phyloP scores from a whole-genome alignment of 805 yeast species.

The Candida rishiriensis region DNA sequence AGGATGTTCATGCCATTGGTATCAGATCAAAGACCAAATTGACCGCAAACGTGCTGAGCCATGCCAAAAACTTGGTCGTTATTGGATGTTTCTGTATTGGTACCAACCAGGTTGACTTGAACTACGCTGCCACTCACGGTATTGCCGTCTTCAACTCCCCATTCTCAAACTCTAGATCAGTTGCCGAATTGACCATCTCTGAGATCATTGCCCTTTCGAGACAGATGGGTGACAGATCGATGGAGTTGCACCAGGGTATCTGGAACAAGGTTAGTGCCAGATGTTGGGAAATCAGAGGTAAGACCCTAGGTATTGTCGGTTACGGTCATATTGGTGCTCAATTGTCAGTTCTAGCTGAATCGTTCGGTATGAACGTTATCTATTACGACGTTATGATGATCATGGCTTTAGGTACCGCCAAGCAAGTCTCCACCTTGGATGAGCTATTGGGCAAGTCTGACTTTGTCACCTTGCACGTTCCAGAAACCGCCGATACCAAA shows the following conservation, averaged over 20 bases:
- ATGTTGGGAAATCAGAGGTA: slow-evolving; percentile 99
- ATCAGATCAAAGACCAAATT: slow-evolving; percentile 95
- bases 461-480: slow-evolving; percentile 91
- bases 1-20: slow-evolving; percentile 94
- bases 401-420: slow-evolving; percentile 96
- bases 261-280: slow-evolving; percentile 95
- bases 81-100: slow-evolving; percentile 99
- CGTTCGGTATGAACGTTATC: slow-evolving; percentile 94
- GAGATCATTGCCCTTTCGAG: slow-evolving; percentile 92
- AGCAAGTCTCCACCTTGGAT: slow-evolving; percentile 80
- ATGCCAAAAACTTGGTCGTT: slow-evolving; percentile 84
- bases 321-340: slow-evolving; percentile 99
- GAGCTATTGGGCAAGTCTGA: slow-evolving; percentile 80
- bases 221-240: slow-evolving; percentile 94
- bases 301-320: slow-evolving; percentile 94
- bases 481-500: slow-evolving; percentile 89
- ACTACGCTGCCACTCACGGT: slow-evolving; percentile 87
- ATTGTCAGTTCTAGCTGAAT: slow-evolving; percentile 92
- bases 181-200: slow-evolving; percentile 95
- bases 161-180: slow-evolving; percentile 96
- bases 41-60: slow-evolving; percentile 69
- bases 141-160: slow-evolving; percentile 91
- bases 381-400: slow-evolving; percentile 90
- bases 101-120: slow-evolving; percentile 94
- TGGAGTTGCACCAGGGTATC: slow-evolving; percentile 91